Base-by-base conservation (phyloP, 2,329 filamentous ascomycete species). In the Trichoderma simmonsii region DNA sequence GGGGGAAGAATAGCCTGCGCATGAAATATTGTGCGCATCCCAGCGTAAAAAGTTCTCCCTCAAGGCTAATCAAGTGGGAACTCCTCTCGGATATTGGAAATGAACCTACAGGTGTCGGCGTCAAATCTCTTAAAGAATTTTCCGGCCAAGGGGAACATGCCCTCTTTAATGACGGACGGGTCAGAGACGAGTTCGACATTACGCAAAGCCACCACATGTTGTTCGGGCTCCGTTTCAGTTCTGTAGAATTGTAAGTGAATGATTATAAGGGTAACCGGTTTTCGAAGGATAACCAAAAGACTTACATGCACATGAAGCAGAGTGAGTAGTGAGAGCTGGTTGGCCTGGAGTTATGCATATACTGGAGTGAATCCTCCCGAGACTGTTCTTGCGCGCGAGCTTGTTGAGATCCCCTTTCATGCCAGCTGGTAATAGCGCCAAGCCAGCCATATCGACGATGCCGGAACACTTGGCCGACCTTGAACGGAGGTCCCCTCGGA, bases 51-150 rank as follows among this genome's bases (percentile, higher is more conserved):
- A 18, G 6, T 18, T 18, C 30, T 4, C 8, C 14, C 11, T 32
- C 26, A 14, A n/a, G 18, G 21, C 78, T 74, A 97, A 81, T 97
- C 93, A 78, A 97, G 92, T 0, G 95, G 95, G 81, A 94, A 98
- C 77, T 95, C 90, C 76, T 97, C 93, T 76, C 83, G 82, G 36
- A 88, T 78, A 80, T 98, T 98, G 76, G 94, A 97, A 36, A 97
- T 86, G 82, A 98, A 99, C 4, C 82, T 85, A 75, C 89, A 89
- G 0, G 82, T 85, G 39, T 83, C 83, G 5, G 80, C 78, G 81
- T 98, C 93, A 86, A 94, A 98, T 56, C 94, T 86, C 81, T 93
- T 97, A 81, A 99, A 98, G 80, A 93, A 93, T 76, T 91, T 92
- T 0, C 96, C 96, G 3, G 94, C 93, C 75, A 93, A 82, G 60